phyloP scores from a whole-genome alignment of 169 alveolate genomes.

The Babesia caballi region DNA sequence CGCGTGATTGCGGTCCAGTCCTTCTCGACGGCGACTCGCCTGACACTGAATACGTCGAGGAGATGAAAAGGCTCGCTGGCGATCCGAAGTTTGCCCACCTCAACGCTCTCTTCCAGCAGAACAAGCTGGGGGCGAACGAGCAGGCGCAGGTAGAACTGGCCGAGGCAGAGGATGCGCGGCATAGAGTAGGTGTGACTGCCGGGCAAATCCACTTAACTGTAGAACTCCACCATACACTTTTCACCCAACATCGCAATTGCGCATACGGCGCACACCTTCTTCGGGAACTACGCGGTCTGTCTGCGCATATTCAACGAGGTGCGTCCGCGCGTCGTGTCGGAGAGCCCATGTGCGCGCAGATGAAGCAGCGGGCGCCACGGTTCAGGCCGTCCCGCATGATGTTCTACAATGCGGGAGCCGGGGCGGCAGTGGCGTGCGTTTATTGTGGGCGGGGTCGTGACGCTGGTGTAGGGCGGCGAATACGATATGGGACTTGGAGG shows the following conservation, averaged over 20 bases:
- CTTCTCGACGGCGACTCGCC: conserved; percentile 34
- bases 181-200: conserved; percentile 45
- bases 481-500: conserved; percentile 49
- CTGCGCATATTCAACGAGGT: conserved; percentile 76
- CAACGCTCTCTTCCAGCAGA: conserved; percentile 45
- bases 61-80: conserved; percentile 38
- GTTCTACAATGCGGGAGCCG: conserved; percentile 65
- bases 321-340: too few species aligned
- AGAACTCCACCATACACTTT: conserved; percentile 43
- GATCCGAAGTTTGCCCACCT: conserved; percentile 64
- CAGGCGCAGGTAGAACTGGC: conserved; percentile 70
- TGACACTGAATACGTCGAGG: conserved; percentile 11
- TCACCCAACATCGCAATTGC: conserved; percentile 76
- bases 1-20: neutral
- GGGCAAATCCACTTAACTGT: conserved; percentile 1
- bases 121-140: conserved; percentile 67
- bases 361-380: conserved; percentile 40
- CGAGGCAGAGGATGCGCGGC: conserved; percentile 77
- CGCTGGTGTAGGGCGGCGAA: conserved; percentile 53
- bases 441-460: too few species aligned
- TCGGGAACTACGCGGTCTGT: conserved; percentile 75
- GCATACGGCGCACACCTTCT: conserved; percentile 79
- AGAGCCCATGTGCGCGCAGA: conserved; percentile 46
- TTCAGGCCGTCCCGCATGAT: conserved; percentile 36
- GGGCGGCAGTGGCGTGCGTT: conserved; percentile 61